phyloP scores from a whole-genome alignment of 2,329 filamentous ascomycete species.

The Lecanicillium sp. region DNA sequence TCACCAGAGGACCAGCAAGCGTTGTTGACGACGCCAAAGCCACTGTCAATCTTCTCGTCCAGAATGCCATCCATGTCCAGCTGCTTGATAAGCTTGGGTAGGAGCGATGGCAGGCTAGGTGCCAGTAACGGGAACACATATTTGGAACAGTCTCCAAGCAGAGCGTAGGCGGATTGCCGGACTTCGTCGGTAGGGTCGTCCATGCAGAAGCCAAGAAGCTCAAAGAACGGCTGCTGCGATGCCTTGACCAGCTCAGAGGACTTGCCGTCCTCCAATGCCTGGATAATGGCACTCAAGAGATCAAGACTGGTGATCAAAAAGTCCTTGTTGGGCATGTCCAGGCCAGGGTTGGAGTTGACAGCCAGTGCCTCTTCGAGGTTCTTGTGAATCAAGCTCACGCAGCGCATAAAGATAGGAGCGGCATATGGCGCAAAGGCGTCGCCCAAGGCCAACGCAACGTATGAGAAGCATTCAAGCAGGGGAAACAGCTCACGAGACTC shows the following conservation, averaged over 20 bases:
- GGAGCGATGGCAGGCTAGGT: slow-evolving; percentile 61
- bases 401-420: slow-evolving; percentile 76
- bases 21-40: slow-evolving; percentile 94
- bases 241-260: slow-evolving; percentile 68
- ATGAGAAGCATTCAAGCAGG: slow-evolving; percentile 91
- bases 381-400: slow-evolving; percentile 82
- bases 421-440: slow-evolving; percentile 79
- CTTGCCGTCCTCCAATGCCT: slow-evolving; percentile 69
- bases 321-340: slow-evolving; percentile 88
- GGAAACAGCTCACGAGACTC: slow-evolving; percentile 91
- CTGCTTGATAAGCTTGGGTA: slow-evolving; percentile 79
- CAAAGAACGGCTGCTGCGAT: slow-evolving; percentile 79
- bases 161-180: slow-evolving; percentile 88
- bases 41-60: slow-evolving; percentile 74
- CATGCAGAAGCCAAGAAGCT: slow-evolving; percentile 86
- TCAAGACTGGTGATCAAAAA: slow-evolving; percentile 94
- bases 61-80: slow-evolving; percentile 71
- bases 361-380: slow-evolving; percentile 78
- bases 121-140: slow-evolving; percentile 81
- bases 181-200: slow-evolving; percentile 87
- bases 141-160: slow-evolving; percentile 90
- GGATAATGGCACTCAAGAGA: slow-evolving; percentile 85
- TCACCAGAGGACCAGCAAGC: slow-evolving; percentile 96
- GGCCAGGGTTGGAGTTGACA: slow-evolving; percentile 56
- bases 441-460: slow-evolving; percentile 80